Evolutionary conservation across 2,329 filamentous ascomycete genomes (phyloP).

Genomic region (Coniochaeta prunicola): DNA sequence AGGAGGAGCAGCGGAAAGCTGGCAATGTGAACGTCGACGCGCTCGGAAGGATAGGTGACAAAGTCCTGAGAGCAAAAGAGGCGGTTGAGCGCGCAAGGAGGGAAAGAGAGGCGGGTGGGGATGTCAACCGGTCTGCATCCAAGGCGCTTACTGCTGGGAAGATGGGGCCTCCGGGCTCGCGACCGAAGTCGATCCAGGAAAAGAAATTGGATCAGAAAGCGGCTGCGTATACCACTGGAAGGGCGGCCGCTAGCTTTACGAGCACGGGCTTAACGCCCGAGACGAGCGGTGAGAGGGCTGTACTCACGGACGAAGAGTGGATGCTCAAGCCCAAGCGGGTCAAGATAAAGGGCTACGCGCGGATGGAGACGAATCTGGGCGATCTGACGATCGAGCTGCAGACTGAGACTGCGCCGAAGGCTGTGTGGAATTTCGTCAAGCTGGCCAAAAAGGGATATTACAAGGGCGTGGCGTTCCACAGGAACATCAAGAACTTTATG

Average conservation of each 20-base stretch:
- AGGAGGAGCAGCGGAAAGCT: slow-evolving; percentile 58
- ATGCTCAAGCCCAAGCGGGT: slow-evolving; percentile 88
- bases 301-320: slow-evolving; percentile 90
- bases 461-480: slow-evolving; percentile 74
- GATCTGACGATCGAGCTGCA: slow-evolving; percentile 84
- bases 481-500: slow-evolving; percentile 96
- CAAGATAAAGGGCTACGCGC: slow-evolving; percentile 84
- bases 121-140: slow-evolving; percentile 44
- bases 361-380: slow-evolving; percentile 80
- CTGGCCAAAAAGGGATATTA: slow-evolving; percentile 89
- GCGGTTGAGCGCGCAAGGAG: slow-evolving; percentile 85
- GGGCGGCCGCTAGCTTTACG: slow-evolving; percentile 88
- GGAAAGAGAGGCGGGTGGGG: slow-evolving; percentile 55
- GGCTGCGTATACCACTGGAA: slow-evolving; percentile 82
- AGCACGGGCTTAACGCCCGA: slow-evolving; percentile 90
- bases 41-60: slow-evolving; percentile 69
- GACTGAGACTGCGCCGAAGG: slow-evolving; percentile 83
- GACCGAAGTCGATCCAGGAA: slow-evolving; percentile 42
- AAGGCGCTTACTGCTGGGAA: slow-evolving; percentile 28
- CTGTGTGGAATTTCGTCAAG: slow-evolving; percentile 94
- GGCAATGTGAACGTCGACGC: slow-evolving; percentile 72
- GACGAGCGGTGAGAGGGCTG: slow-evolving; percentile 77
- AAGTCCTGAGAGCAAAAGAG: slow-evolving; percentile 85
- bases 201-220: slow-evolving; percentile 71
- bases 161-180: slow-evolving; percentile 13